Percentiles rank a stretch among this genome's conserved stretches.
Evolutionary conservation across 164 flowering plant genomes (phyloP).

Genomic region (Vitis vinifera): ASM3070453v1 NC_081822.1:13948501-13949000

Average conservation of each 20-base stretch:
- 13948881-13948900: background rate
- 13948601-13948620: background rate
- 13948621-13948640: background rate
- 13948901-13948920: background rate
- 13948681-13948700: background rate
- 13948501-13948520: constrained; percentile 4
- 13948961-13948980: background rate
- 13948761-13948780: constrained; percentile 1
- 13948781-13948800: constrained; percentile 8
- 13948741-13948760: background rate
- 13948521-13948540: constrained; percentile 1
- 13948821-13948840: constrained; percentile 7
- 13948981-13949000: constrained; percentile 1
- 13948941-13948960: background rate
- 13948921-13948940: constrained; percentile 3
- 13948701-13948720: background rate
- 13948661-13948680: background rate
- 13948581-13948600: background rate
- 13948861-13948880: background rate
- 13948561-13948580: background rate
- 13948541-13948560: background rate
- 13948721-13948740: background rate
- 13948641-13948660: background rate
- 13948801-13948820: background rate
- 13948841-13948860: constrained; percentile 10